Conservation (phyloP, 108 stramenopile genomes). For the Stephanodiscus triporus region DNA sequence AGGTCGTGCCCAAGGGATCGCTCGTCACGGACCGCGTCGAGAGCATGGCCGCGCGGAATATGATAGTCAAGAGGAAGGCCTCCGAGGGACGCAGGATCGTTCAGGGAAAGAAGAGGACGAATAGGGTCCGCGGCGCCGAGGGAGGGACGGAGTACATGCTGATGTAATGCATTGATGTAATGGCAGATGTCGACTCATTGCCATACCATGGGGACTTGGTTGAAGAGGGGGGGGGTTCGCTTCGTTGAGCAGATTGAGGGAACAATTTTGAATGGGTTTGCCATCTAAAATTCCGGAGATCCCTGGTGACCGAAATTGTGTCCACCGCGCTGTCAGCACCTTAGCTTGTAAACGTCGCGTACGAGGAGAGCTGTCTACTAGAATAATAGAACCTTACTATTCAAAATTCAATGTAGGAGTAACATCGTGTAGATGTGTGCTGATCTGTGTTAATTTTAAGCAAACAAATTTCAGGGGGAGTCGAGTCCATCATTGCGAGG, state of each 20-base stretch:
- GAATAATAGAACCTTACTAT: too few relatives aligned
- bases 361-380: too few relatives aligned
- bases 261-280: too few relatives aligned
- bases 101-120: slow-evolving; percentile 68
- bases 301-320: too few relatives aligned
- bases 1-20: slow-evolving; percentile 81
- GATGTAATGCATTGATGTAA: slow-evolving; percentile 11
- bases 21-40: slow-evolving; percentile 79
- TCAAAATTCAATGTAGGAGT: too few relatives aligned
- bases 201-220: not conserved
- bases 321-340: too few relatives aligned
- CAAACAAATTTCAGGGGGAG: too few relatives aligned
- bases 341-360: too few relatives aligned
- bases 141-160: slow-evolving; percentile 51
- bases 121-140: slow-evolving; percentile 36
- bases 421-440: not conserved
- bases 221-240: not conserved
- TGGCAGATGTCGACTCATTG: not conserved
- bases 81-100: slow-evolving; percentile 58
- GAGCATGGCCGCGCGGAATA: slow-evolving; percentile 75
- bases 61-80: slow-evolving; percentile 66
- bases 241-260: not conserved
- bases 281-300: too few relatives aligned
- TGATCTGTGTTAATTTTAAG: not conserved
- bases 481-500: not conserved